Base-by-base conservation (phyloP, 192 early-diverging fungal species). In the Pilobolus umbonatus region DNA sequence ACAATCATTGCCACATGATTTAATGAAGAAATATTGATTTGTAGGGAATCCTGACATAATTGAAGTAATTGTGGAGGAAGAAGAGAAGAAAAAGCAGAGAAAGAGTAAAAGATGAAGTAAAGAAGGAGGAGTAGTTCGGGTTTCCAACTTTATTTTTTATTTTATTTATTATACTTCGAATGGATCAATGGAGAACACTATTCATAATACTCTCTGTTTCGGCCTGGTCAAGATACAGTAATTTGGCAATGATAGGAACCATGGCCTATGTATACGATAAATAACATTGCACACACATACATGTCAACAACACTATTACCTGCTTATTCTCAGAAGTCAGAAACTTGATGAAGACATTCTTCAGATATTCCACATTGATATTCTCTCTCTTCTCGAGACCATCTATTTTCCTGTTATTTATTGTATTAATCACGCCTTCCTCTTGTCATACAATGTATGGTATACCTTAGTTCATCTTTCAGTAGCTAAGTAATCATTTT, bases 301-400 rank as follows among this genome's bases (percentile, higher is more conserved):
- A 29, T 14, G 11, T 21, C 30, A 28, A 17, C n/a, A 25, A 24
- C 14, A n/a, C 25, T 30, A 3, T 28, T 51, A 42, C 58, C 34
- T 60, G 56, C 29, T 71, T 67, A 39, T 77, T 73, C 22, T 79
- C 68, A 11, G 79, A 71, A 43, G 78, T 72, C 14, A 88, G 68
- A 50, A 83, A 88, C 34, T 82, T 83, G 24, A 88, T 65, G 10
- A 86, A 74, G 39, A 88, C 80, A 60, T 88, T 88, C 49, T 88
- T 88, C 36, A 88, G 65, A 54, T 88, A 88, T 55, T 85, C 83
- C 14, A 80, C 75, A 65, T 76, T 88, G 24, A 88, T 63, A 32
- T 85, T 76, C 45, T 85, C 76, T 26, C 83, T 74, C 39, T 76
- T 78, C 39, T 88, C 85, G 11, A 79, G 60, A 4, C 76, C 48